phyloP scores from a whole-genome alignment of 768 basidiomycete genomes.

The Boletus sp. region DNA sequence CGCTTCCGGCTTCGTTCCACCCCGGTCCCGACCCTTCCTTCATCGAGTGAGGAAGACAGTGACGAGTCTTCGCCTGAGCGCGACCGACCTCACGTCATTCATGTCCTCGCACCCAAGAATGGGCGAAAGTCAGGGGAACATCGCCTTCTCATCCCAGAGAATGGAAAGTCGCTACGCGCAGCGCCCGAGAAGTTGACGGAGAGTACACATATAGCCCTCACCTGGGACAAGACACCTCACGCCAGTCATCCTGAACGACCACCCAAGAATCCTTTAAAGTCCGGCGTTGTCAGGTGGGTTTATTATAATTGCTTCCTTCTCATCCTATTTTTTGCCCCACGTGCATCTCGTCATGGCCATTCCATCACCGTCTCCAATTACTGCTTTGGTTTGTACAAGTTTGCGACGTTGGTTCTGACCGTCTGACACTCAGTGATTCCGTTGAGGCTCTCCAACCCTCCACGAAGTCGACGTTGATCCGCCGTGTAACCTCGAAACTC shows the following conservation, averaged over 20 bases:
- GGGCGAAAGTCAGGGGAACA: slow-evolving; percentile 2
- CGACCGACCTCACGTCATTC: slow-evolving; percentile 2
- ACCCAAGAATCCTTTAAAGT: slow-evolving; percentile 1
- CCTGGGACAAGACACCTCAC: not conserved
- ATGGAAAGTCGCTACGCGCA: not conserved
- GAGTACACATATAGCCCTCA: not conserved
- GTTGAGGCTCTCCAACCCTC: not conserved
- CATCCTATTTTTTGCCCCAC: not conserved
- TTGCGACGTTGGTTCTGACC: not conserved
- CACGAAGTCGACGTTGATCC: slow-evolving; percentile 23
- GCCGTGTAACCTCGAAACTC: slow-evolving; percentile 31
- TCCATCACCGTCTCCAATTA: not conserved
- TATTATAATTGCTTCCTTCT: not conserved
- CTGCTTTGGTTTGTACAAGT: too few species aligned
- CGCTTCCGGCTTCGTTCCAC: slow-evolving; percentile 21
- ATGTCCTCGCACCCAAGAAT: slow-evolving; percentile 2
- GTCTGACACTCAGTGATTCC: not conserved
- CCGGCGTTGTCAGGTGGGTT: slow-evolving; percentile 15
- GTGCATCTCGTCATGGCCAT: not conserved
- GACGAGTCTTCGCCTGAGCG: slow-evolving; percentile 23
- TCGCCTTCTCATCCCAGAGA: not conserved
- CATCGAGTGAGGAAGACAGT: slow-evolving; percentile 22
- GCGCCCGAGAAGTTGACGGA: not conserved
- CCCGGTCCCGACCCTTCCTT: not conserved
- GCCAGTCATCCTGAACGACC: not conserved